phyloP scores from a whole-genome alignment of 805 yeast species.

The Cyberlindnera galapagoensis region DNA sequence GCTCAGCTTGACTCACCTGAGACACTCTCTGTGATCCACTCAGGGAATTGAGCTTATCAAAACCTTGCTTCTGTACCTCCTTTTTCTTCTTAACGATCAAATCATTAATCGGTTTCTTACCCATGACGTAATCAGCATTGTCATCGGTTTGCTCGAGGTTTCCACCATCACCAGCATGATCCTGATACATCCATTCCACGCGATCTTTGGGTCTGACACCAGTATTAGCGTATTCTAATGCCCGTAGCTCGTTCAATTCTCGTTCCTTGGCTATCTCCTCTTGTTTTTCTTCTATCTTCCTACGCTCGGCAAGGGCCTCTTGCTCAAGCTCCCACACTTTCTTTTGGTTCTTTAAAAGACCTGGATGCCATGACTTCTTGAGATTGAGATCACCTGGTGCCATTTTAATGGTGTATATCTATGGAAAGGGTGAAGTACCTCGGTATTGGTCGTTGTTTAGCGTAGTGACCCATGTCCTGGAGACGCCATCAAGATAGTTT shows the following conservation, averaged over 20 bases:
- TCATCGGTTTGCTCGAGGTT: conserved; percentile 20
- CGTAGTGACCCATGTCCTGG: too few species aligned
- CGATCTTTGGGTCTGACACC: conserved; percentile 36
- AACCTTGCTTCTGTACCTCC: conserved; percentile 21
- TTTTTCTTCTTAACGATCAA: conserved; percentile 23
- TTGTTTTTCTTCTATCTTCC: conserved; percentile 54
- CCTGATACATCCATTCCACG: conserved; percentile 85
- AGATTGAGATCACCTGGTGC: conserved; percentile 79
- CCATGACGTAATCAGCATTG: conserved; percentile 49
- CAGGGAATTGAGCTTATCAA: conserved; percentile 13
- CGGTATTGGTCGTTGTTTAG: too few species aligned
- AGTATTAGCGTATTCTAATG: conserved; percentile 36
- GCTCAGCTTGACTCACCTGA: conserved; percentile 35
- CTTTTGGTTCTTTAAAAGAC: conserved; percentile 72
- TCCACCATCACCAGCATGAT: conserved; percentile 25
- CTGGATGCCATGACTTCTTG: conserved; percentile 97
- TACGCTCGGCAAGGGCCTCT: conserved; percentile 63
- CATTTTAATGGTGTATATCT: too few species aligned
- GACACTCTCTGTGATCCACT: conserved; percentile 14
- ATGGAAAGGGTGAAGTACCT: too few species aligned
- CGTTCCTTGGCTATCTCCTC: conserved; percentile 57
- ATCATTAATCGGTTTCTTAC: conserved; percentile 42
- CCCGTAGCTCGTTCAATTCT: conserved; percentile 49
- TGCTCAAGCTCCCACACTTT: conserved; percentile 83
- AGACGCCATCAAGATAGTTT: too few species aligned